Evolutionary conservation across 148 eudicot genomes (phyloP), one percentile per base, ranked within the genome.

Genomic region (Fagopyrum esculentum): DNA sequence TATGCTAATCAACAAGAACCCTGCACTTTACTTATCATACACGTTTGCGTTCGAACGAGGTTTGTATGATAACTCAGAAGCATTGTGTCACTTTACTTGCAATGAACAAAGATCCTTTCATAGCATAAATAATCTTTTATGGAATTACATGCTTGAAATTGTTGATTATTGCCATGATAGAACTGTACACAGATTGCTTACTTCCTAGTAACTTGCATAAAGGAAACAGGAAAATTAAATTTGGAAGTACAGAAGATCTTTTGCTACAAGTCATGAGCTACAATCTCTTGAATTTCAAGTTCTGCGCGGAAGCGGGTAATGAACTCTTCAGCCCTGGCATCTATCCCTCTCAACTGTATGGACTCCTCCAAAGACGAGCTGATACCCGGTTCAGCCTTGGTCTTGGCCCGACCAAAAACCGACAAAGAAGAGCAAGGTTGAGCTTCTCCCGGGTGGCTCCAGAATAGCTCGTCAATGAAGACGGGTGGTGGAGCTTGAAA

Each of bases 281-380:
- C 73, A 9, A 47, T 82, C 79, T 86, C 88, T 60, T 89, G 90
- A 22, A 49, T 52, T 64, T 73, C 84, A 84, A 89, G 80, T 47
- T 89, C 92, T 46, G 84, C 88, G n/a, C 83, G 63, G 45, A 86
- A 82, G 40, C 85, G 75, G 26, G 83, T 47, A 19, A 89, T 89
- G 66, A 86, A 89, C 75, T 89, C 92, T 51, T 89, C 92, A 2
- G 92, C 92, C 73, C 87, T 78, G 56, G 82, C 84, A 12, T 89
- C 69, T 10, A 89, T 86, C 48, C 87, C 85, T 48, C 85, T 55
- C 87, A 86, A 78, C 68, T 79, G 84, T 7, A 87, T 83, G 12
- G 89, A 85, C 13, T 77, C 87, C 40, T 35, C 80, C 70, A 63
- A 13, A 63, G 44, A 0, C 26, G 69, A 30, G 8, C 69, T 9